Percentiles rank a stretch among this genome's conserved stretches.
Conservation (phyloP, 2,329 filamentous ascomycete genomes). For the Trichoderma sp. region DNA sequence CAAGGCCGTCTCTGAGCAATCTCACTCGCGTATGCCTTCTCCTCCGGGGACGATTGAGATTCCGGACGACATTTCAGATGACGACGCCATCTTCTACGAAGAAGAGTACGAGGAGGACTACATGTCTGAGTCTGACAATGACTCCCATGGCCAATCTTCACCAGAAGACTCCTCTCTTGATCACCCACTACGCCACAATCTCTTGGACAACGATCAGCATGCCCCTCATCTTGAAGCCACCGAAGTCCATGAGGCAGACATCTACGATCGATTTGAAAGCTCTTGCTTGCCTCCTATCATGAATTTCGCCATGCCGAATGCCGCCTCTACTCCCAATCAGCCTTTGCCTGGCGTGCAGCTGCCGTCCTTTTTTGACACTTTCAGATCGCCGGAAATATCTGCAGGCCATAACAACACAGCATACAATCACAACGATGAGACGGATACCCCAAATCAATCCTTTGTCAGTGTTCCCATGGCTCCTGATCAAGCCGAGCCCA, state of each 20-base stretch:
- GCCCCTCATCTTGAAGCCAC: neutral
- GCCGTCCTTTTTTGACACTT: slow-evolving; percentile 11
- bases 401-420: neutral
- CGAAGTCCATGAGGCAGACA: neutral
- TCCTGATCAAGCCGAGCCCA: neutral
- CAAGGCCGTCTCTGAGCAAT: neutral
- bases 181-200: neutral
- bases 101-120: slow-evolving; percentile 4
- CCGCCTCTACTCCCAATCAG: neutral
- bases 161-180: neutral
- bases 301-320: neutral
- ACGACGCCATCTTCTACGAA: slow-evolving; percentile 8
- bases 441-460: neutral
- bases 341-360: neutral
- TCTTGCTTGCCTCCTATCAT: slow-evolving; percentile 11
- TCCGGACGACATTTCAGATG: slow-evolving; percentile 14
- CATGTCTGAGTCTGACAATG: slow-evolving; percentile 7
- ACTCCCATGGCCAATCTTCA: neutral
- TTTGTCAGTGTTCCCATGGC: neutral
- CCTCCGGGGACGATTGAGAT: slow-evolving; percentile 4
- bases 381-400: neutral
- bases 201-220: neutral
- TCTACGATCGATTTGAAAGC: slow-evolving; percentile 2
- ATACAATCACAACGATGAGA: neutral
- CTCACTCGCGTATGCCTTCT: slow-evolving; percentile 1